Conservation (phyloP, 345 rosid genomes). For the Camelina neglecta region DNA sequence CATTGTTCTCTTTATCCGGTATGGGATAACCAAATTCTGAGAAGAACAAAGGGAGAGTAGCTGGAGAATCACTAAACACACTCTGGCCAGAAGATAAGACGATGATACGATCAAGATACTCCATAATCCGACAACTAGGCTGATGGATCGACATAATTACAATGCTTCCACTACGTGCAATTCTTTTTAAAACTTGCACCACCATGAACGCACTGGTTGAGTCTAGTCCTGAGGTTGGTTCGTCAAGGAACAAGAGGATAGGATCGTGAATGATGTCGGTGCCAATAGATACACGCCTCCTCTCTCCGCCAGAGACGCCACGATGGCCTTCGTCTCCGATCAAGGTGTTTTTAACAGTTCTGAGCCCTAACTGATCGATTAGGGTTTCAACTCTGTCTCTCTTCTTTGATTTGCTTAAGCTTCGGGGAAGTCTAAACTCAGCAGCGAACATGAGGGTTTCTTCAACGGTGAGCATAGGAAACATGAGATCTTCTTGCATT, state of each 20-base stretch:
- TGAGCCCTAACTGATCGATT: constrained; percentile 75
- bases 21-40: constrained; percentile 70
- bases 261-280: constrained; percentile 89
- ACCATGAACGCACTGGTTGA: constrained; percentile 85
- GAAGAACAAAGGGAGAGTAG: constrained; percentile 57
- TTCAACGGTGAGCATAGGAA: constrained; percentile 73
- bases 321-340: constrained; percentile 85
- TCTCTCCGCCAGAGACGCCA: constrained; percentile 62
- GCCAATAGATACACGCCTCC: constrained; percentile 81
- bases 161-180: constrained; percentile 73
- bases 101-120: constrained; percentile 57
- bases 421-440: constrained; percentile 78
- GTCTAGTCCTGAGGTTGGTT: constrained; percentile 92
- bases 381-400: constrained; percentile 65
- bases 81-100: constrained; percentile 58
- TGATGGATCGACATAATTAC: constrained; percentile 85
- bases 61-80: constrained; percentile 63
- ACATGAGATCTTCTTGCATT: constrained; percentile 93
- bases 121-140: constrained; percentile 66
- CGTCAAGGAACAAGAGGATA: constrained; percentile 75
- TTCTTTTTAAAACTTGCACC: constrained; percentile 81
- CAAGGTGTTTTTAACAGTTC: constrained; percentile 57
- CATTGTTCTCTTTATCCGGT: constrained; percentile 75
- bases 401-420: constrained; percentile 68
- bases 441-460: constrained; percentile 92